A percentile compares a stretch with the other conserved stretches of the same genome.
Evolutionary conservation across 208 protist species (phyloP).

Genomic region (Crithidia brevicula): DNA sequence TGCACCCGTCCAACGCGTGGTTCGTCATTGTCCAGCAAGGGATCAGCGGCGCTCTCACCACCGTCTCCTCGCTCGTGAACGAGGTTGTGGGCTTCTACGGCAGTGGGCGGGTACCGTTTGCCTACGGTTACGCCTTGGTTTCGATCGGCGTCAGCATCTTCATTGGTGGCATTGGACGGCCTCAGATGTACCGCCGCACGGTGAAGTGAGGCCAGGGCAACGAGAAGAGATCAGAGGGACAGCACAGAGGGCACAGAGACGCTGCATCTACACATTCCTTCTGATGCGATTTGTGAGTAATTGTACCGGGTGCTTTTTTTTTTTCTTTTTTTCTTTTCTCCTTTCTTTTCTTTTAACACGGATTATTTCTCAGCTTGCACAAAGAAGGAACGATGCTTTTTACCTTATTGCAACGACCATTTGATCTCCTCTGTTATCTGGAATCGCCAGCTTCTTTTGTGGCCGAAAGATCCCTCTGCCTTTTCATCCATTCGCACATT

Average conservation of each 20-base stretch:
- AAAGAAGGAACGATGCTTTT: too few species aligned
- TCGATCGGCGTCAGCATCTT: constrained; percentile 35
- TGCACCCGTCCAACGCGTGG: constrained; percentile 27
- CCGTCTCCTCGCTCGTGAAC: constrained; percentile 57
- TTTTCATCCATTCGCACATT: too few species aligned
- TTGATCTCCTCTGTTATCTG: too few species aligned
- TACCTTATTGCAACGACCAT: too few species aligned
- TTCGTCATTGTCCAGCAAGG: constrained; percentile 45
- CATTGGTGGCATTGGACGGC: constrained; percentile 46
- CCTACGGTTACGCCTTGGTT: constrained; percentile 46
- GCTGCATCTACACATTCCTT: too few species aligned
- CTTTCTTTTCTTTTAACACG: constrained; percentile 3
- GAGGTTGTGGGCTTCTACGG: constrained; percentile 43
- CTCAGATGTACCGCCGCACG: constrained; percentile 24
- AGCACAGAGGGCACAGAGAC: too few species aligned
- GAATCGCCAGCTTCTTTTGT: too few species aligned
- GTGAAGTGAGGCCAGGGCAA: too few species aligned
- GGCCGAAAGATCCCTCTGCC: too few species aligned
- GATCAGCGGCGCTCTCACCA: constrained; percentile 57
- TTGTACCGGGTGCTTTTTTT: not conserved
- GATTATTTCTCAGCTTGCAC: not conserved
- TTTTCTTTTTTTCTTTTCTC: constrained; percentile 9
- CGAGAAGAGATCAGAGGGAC: too few species aligned
- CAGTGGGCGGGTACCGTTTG: constrained; percentile 10
- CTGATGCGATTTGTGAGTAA: not conserved